These are phyloP conservation scores for Xerocomus cyaneibrunnescens DNA, from an alignment of 1,284 basidiomycete genomes.

Conservation along the genomic window DNA sequence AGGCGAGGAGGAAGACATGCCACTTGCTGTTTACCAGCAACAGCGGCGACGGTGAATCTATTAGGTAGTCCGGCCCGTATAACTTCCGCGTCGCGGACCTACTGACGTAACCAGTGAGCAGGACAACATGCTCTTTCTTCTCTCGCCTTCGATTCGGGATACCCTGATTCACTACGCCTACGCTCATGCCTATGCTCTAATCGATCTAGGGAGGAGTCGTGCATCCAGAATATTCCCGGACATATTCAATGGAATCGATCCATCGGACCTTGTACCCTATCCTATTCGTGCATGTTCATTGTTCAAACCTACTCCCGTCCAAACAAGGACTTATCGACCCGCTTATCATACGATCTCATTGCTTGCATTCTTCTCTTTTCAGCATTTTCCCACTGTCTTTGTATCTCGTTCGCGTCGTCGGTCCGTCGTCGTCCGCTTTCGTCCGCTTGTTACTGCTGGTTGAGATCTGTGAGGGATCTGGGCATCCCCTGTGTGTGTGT, in stretches of 20 bases:
- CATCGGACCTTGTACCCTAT: constrained; percentile 26
- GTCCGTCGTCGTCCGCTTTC: constrained; percentile 8
- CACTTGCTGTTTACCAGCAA: constrained; percentile 73
- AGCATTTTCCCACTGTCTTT: constrained; percentile 23
- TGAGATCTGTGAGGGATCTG: constrained; percentile 2
- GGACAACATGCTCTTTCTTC: constrained; percentile 1
- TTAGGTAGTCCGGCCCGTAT: constrained; percentile 12
- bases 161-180: constrained; percentile 7
- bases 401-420: constrained; percentile 19
- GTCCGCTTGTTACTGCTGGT: constrained; percentile 3
- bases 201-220: constrained; percentile 28
- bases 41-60: constrained; percentile 54
- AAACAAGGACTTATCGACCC: constrained; percentile 26
- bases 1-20: constrained; percentile 72
- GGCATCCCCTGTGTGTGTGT: constrained; percentile 9
- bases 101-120: constrained; percentile 15
- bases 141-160: constrained; percentile 4
- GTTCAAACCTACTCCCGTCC: constrained; percentile 25
- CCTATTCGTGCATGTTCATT: constrained; percentile 26
- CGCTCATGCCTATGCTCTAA: constrained; percentile 7
- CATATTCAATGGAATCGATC: constrained; percentile 21
- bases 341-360: constrained; percentile 32
- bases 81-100: not conserved
- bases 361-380: constrained; percentile 24
- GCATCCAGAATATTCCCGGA: constrained; percentile 28